phyloP scores from a whole-genome alignment of 352 stramenopile genomes.

The Phytopythium sindhum region DNA sequence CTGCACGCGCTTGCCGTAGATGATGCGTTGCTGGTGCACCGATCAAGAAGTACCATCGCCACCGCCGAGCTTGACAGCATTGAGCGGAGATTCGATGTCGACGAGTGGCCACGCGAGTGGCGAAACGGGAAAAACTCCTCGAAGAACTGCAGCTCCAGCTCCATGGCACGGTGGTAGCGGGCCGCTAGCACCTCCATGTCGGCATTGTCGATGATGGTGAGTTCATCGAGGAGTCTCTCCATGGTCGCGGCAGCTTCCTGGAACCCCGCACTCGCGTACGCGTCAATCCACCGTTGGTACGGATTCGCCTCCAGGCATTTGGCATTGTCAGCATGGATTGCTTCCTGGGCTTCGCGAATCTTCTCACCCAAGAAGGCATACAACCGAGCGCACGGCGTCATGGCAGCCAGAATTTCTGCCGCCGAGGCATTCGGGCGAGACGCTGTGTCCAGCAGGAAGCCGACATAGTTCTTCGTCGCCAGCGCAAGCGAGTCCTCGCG shows the following conservation, averaged over 20 bases:
- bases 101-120: slow-evolving; percentile 9
- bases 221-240: slow-evolving; percentile 35
- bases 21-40: not conserved
- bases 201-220: slow-evolving; percentile 19
- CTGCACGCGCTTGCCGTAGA: not conserved
- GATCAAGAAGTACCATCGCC: slow-evolving; percentile 14
- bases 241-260: slow-evolving; percentile 20
- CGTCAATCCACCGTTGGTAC: slow-evolving; percentile 49
- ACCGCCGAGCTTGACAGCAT: not conserved
- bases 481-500: slow-evolving; percentile 19
- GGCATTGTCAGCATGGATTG: not conserved
- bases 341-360: slow-evolving; percentile 19
- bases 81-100: not conserved
- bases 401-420: slow-evolving; percentile 40
- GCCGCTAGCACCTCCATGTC: slow-evolving; percentile 21
- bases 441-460: slow-evolving; percentile 45
- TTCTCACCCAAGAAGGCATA: slow-evolving; percentile 43
- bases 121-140: slow-evolving; percentile 38
- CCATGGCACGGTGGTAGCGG: slow-evolving; percentile 50
- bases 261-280: slow-evolving; percentile 40
- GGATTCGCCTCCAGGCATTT: slow-evolving; percentile 8
- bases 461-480: slow-evolving; percentile 40
- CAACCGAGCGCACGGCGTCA: slow-evolving; percentile 50
- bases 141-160: slow-evolving; percentile 56
- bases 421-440: slow-evolving; percentile 24